phyloP scores from a whole-genome alignment of 2,329 filamentous ascomycete genomes.

The Didymella sp. region DNA sequence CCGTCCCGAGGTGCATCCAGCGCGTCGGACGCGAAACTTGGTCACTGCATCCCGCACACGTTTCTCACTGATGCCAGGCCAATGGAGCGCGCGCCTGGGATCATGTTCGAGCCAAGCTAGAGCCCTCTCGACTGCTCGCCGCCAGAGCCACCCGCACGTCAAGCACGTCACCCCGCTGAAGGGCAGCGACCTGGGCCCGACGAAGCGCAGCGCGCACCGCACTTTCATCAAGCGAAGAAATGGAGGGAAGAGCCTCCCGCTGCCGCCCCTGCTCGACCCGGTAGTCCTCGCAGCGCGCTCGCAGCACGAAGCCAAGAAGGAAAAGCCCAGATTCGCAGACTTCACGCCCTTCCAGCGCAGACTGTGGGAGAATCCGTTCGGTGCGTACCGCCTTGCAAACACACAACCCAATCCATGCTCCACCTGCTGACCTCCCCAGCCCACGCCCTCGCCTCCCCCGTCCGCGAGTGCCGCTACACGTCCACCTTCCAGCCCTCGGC shows the following conservation, averaged over 20 bases:
- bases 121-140: conserved; percentile 11
- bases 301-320: conserved; percentile 51
- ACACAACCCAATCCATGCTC: conserved; percentile 8
- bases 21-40: conserved; percentile 16
- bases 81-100: conserved; percentile 26
- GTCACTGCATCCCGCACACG: conserved; percentile 4
- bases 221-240: conserved; percentile 46
- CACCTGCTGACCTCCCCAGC: conserved; percentile 54
- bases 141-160: conserved; percentile 22
- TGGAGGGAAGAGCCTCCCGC: conserved; percentile 49
- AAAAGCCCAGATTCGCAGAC: conserved; percentile 50
- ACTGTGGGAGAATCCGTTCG: conserved; percentile 69
- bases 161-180: conserved; percentile 13
- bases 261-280: conserved; percentile 59
- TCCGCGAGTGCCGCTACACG: conserved; percentile 65
- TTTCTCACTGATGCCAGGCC: conserved; percentile 39
- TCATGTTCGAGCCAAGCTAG: conserved; percentile 28
- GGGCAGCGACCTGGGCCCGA: conserved; percentile 40
- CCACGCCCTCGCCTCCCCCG: conserved; percentile 65
- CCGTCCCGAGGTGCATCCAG: conserved; percentile 26
- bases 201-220: conserved; percentile 39
- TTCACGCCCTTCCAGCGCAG: conserved; percentile 63
- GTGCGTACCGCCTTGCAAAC: too few species aligned
- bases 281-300: conserved; percentile 46
- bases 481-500: conserved; percentile 60